phyloP scores from a whole-genome alignment of 2,329 filamentous ascomycete genomes.

The Rutstroemia sp. region DNA sequence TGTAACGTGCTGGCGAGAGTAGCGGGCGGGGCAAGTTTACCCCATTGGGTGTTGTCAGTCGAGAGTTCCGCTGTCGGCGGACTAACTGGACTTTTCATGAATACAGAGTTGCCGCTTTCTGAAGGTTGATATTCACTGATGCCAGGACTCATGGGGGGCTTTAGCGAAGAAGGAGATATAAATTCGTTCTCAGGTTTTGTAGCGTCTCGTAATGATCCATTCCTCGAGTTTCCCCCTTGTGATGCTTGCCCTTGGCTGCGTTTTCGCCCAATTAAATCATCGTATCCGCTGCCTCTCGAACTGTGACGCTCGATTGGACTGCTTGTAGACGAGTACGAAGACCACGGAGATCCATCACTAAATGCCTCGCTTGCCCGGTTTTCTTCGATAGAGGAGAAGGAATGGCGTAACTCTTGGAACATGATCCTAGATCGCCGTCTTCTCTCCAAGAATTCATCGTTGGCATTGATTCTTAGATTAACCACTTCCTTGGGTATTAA shows the following conservation, averaged over 20 bases:
- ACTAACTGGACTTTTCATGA: conserved; percentile 8
- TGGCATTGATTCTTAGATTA: conserved; percentile 17
- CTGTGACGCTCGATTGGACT: conserved; percentile 19
- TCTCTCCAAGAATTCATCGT: conserved; percentile 25
- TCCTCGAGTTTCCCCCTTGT: conserved; percentile 8
- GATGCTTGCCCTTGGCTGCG: conserved; percentile 19
- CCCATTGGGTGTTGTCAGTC: neutral
- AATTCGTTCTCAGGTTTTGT: conserved; percentile 1
- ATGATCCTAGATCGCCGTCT: conserved; percentile 20
- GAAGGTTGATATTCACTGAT: conserved; percentile 9
- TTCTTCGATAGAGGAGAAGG: conserved; percentile 21
- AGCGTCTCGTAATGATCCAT: conserved; percentile 8
- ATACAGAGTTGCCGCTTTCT: neutral
- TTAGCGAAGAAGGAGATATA: neutral
- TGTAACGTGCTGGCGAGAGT: conserved; percentile 17
- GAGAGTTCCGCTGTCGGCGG: neutral
- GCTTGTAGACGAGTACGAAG: conserved; percentile 5
- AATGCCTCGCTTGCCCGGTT: conserved; percentile 9
- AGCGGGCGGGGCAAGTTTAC: neutral
- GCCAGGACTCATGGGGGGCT: conserved; percentile 1
- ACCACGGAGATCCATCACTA: conserved; percentile 11
- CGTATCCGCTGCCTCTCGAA: conserved; percentile 22
- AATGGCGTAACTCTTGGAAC: conserved; percentile 22
- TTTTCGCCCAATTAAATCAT: conserved; percentile 20
- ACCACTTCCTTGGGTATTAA: conserved; percentile 24